Base-by-base conservation (phyloP, 2,329 filamentous ascomycete species). In the Thyridium curvatum region DNA sequence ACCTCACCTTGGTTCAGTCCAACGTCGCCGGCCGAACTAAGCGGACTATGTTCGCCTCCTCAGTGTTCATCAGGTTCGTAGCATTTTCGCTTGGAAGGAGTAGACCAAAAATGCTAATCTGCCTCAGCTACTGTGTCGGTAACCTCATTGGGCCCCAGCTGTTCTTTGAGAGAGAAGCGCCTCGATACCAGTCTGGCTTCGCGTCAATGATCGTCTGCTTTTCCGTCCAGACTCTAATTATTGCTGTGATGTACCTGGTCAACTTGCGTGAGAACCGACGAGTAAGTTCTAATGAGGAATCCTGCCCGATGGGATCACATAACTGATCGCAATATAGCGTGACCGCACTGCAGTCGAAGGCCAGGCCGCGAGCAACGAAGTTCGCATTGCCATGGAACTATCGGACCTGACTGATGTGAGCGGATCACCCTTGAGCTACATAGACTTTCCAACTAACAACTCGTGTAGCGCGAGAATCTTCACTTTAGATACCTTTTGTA, bases 161-260 rank as follows among this genome's bases (percentile, higher is more conserved):
- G 6, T 45, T 45, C 38, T 39, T 37, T 10, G 21, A 33, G 8
- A n/a, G 26, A 3, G 45, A 47, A 39, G 42, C 37, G 16, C 47
- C 46, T 9, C 21, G 46, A 12, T 53, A 55, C 40, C 46, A 45
- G 6, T 51, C 42, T 12, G 51, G 51, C 2, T 55, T 56, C 43
- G 48, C 41, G 28, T 41, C 46, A 1, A 54, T 55, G 34, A 38
- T 53, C 12, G 46, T 51, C 18, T 54, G 50, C 26, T 41, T 41
- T 14, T 14, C 15, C 29, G 34, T 34, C 9, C 37, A 38, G 30
- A 16, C 32, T 7, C 17, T 38, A 3, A 15, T 33, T 17, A 10
- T 38, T 10, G 21, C 15, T 14, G 33, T 34, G 33, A 14, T 34
- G 12, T 34, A 34, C 33, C 4, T 34, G 8, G 10, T 34, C 8